Percentiles rank a stretch among this genome's conserved stretches.
Conservation (phyloP, 2,329 filamentous ascomycete genomes). For the Blastomyces percursus region DNA sequence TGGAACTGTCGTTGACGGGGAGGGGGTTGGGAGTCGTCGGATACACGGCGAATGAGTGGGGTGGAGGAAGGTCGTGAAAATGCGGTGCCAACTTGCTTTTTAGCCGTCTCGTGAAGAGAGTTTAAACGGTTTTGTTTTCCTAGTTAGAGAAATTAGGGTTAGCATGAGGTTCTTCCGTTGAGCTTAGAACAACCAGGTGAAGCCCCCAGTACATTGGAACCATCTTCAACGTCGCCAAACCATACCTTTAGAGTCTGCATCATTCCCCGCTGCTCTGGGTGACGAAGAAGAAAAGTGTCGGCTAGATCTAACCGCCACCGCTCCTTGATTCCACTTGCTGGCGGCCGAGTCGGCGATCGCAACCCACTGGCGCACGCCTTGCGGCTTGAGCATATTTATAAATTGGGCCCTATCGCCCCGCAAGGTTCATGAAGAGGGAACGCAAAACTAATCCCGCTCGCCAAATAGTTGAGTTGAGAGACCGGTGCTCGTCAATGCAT, state of each 20-base stretch:
- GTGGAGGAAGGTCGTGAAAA: slow-evolving; percentile 1
- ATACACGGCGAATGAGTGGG: background rate
- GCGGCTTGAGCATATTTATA: slow-evolving; percentile 5
- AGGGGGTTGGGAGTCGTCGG: slow-evolving; percentile 7
- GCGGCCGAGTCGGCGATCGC: background rate
- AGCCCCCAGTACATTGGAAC: background rate
- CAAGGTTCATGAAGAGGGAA: background rate
- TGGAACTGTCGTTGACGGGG: slow-evolving; percentile 10
- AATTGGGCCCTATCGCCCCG: background rate
- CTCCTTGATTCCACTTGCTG: slow-evolving; percentile 3
- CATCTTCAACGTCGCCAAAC: background rate
- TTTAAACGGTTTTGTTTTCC: background rate
- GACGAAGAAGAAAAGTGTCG: slow-evolving; percentile 3
- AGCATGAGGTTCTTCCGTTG: background rate
- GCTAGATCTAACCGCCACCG: background rate
- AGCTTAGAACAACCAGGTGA: background rate
- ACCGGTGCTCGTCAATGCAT: background rate
- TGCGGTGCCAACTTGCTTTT: background rate
- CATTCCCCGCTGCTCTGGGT: background rate
- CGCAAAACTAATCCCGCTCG: background rate
- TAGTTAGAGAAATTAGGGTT: background rate
- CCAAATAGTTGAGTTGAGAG: background rate
- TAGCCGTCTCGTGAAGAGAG: background rate
- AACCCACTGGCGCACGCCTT: background rate
- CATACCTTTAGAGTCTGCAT: background rate